Evolutionary conservation across 2,329 filamentous ascomycete genomes (phyloP), one percentile per base, ranked within the genome.

Genomic region (Ilyonectria mors-panacis): DNA sequence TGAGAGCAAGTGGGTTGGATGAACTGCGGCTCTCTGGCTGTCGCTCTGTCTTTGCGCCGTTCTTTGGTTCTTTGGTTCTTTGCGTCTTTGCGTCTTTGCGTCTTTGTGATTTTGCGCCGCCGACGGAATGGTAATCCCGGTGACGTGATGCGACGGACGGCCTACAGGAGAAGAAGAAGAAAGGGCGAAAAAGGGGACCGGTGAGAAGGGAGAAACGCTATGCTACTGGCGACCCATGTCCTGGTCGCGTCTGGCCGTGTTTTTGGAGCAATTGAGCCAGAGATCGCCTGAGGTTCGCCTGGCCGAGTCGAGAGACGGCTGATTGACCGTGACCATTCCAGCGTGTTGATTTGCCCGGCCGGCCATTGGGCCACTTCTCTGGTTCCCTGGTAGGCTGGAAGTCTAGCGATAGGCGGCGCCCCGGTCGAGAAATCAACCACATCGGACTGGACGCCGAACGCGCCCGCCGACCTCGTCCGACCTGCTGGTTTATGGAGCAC

Each of bases 361-460:
- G 45, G 26, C 9, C 35, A 51, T 53, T 59, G 56, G 56, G 37
- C 37, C 37, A 53, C 26, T 26, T 26, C 26, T 26, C 26, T 26
- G 13, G 26, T 19, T 12, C n/a, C 2, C 21, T 48, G 45, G 45
- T 26, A 21, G 21, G 17, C 45, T 48, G 45, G 9, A 37, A 37
- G 23, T 13, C 44, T 15, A 17, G 23, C 50, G 17, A 54, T 61
- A 26, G 59, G 44, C 59, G 42, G 26, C 17, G 54, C 51, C 56
- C 57, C 57, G 39, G 53, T 47, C 33, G 33, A 37, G 26, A 26
- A 26, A 26, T 26, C 26, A 26, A 26, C 47, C 45, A 9, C 10
- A 50, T 67, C 65, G 65, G 65, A 64, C 65, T 64, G 37, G 55
- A 64, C 55, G 30, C 65, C 65, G 65, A 67, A 44, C 39, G 19